Base-by-base conservation (phyloP, 805 yeast species). In the Yarrowia sp. region DNA sequence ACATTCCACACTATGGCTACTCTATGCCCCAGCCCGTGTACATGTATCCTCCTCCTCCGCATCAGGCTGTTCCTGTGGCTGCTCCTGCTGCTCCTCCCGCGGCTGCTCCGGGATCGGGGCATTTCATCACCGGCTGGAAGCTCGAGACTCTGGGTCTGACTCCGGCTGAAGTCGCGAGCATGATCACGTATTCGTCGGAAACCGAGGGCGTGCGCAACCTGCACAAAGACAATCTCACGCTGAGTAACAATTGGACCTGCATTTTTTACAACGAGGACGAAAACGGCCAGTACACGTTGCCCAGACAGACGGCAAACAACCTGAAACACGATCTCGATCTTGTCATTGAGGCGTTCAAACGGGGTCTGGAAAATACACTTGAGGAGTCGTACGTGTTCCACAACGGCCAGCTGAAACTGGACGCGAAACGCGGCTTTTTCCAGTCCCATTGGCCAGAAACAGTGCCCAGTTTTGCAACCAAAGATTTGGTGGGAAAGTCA, bases 121-220 rank as follows among this genome's bases (percentile, higher is more conserved):
- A 56, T 5, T 59, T 59, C 35, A 59, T 59, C 42, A 59, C 50
- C 8, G 65, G 65, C 10, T 59, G 65, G 65, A 59, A 43, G n/a
- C 65, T 59, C 10, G 65, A 43, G 8, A 59, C 65, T 16, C 16
- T 35, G n/a, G 65, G 65, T 3, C 26, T 59, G 26, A 5, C 42
- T 11, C 35, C 14, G 11, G 8, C 4, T 3, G 42, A 59, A 16
- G 16, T 14, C 16, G 35, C 32, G 8, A 5, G 8, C 8, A 35
- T 59, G 52, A 59, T 59, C 41, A 59, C 65, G 8, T 53, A 53
- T 16, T 53, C 59, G 35, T 40, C 45, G 14, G 59, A 53, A 22
- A 53, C 59, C 7, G 59, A 53, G 15, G 59, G 59, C 11, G 59
- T 53, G 45, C 32, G 59, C 11, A 19, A 38, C 35, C n/a, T 53